These are phyloP conservation scores for Jatropha podagrica DNA, from an alignment of 441 rosid species.

Conservation along the genomic window DNA sequence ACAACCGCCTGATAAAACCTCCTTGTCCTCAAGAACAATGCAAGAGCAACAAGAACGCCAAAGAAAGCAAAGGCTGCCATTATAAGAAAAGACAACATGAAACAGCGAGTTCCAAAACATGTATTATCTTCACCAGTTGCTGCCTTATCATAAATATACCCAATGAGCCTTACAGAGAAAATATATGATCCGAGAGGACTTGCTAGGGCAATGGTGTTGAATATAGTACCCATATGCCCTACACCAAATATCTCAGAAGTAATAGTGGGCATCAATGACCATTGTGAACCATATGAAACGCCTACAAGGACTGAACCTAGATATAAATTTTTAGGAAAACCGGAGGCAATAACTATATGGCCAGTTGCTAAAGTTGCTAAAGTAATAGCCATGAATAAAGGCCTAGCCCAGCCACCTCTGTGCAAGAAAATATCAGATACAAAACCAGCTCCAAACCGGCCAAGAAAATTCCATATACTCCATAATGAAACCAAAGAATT, in stretches of 20 bases:
- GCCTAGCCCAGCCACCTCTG: conserved; percentile 56
- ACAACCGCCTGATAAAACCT: conserved; percentile 51
- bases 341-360: conserved; percentile 58
- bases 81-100: conserved; percentile 67
- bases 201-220: conserved; percentile 68
- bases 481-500: conserved; percentile 59
- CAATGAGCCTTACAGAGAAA: conserved; percentile 59
- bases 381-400: conserved; percentile 56
- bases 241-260: conserved; percentile 68
- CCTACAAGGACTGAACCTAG: conserved; percentile 63
- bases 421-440: conserved; percentile 57
- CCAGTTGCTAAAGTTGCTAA: conserved; percentile 49
- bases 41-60: conserved; percentile 59
- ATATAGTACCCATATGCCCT: conserved; percentile 70
- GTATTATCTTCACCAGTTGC: conserved; percentile 32
- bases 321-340: conserved; percentile 51
- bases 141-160: conserved; percentile 50
- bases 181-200: conserved; percentile 74
- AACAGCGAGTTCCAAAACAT: conserved; percentile 66
- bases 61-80: conserved; percentile 59
- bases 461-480: conserved; percentile 82
- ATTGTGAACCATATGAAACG: conserved; percentile 65
- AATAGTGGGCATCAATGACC: conserved; percentile 76
- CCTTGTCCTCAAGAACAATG: conserved; percentile 54
- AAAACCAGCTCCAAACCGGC: conserved; percentile 74